phyloP scores from a whole-genome alignment of 257 asterid species.

The Fraxinus pennsylvanica region DNA sequence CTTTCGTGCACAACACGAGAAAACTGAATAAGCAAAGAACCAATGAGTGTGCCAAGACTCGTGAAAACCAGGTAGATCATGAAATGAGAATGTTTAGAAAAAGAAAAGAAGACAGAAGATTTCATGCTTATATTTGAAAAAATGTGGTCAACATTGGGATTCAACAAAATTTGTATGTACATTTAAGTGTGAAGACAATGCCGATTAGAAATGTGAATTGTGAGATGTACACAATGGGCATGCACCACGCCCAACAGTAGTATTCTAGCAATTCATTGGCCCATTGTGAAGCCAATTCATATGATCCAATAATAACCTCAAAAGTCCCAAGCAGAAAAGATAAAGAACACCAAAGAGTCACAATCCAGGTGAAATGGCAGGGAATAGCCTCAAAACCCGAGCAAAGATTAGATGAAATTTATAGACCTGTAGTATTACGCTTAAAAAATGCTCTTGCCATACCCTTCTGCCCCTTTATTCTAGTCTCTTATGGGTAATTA shows the following conservation, averaged over 20 bases:
- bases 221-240: not conserved
- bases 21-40: not conserved
- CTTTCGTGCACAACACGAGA: not conserved
- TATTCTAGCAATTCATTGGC: not conserved
- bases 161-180: too few relatives aligned
- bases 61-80: constrained; percentile 7
- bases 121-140: not conserved
- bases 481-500: not conserved
- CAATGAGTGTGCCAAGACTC: not conserved
- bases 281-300: not conserved
- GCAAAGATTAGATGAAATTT: not conserved
- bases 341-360: too few relatives aligned
- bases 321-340: not conserved
- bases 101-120: not conserved
- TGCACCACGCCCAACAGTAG: not conserved
- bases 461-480: not conserved
- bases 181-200: constrained; percentile 1
- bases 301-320: not conserved
- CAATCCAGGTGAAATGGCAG: not conserved
- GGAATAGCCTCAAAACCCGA: not conserved
- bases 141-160: not conserved
- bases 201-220: constrained; percentile 11
- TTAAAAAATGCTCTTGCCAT: not conserved
- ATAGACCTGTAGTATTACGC: not conserved
- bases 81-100: constrained; percentile 1